Evolutionary conservation across 139 green algal species (phyloP).

Genomic region (Tetradesmus lagerheimii): DNA sequence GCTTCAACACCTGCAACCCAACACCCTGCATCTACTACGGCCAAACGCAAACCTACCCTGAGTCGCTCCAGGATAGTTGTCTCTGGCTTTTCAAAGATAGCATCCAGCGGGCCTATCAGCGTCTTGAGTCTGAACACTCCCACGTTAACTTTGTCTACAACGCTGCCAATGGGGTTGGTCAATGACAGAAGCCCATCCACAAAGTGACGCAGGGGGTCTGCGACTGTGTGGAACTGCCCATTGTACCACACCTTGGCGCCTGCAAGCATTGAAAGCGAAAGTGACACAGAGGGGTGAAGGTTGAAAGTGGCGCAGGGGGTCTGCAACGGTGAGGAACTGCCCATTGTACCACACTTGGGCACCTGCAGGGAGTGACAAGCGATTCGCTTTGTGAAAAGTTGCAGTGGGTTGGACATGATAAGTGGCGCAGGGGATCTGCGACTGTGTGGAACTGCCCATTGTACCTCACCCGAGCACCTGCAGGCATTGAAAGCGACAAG

Average conservation of each 20-base stretch:
- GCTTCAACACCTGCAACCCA: no score
- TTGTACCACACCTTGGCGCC: slow-evolving; percentile 86
- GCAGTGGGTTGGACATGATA: no score
- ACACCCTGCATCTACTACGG: no score
- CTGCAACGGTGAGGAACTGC: no score
- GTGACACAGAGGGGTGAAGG: no score
- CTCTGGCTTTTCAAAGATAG: slow-evolving; percentile 73
- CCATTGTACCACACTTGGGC: no score
- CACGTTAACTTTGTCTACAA: slow-evolving; percentile 87
- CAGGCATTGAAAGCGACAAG: slow-evolving; percentile 89
- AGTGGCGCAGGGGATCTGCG: no score
- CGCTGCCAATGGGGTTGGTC: slow-evolving; percentile 87
- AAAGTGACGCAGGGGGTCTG: slow-evolving; percentile 85
- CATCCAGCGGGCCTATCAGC: slow-evolving; percentile 70
- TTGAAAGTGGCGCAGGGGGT: no score
- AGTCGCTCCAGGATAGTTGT: slow-evolving; percentile 78
- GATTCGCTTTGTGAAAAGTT: no score
- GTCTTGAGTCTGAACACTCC: slow-evolving; percentile 84
- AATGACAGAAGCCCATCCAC: slow-evolving; percentile 84
- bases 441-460: no score
- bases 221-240: slow-evolving; percentile 78
- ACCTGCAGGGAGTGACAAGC: no score
- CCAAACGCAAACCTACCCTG: slow-evolving; percentile 54
- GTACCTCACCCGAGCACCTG: no score
- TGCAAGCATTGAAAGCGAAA: slow-evolving; percentile 86